Percentiles rank a stretch among this genome's conserved stretches.
phyloP scores from a whole-genome alignment of 2,329 filamentous ascomycete genomes.

The Rhynchosporium agropyri region DNA sequence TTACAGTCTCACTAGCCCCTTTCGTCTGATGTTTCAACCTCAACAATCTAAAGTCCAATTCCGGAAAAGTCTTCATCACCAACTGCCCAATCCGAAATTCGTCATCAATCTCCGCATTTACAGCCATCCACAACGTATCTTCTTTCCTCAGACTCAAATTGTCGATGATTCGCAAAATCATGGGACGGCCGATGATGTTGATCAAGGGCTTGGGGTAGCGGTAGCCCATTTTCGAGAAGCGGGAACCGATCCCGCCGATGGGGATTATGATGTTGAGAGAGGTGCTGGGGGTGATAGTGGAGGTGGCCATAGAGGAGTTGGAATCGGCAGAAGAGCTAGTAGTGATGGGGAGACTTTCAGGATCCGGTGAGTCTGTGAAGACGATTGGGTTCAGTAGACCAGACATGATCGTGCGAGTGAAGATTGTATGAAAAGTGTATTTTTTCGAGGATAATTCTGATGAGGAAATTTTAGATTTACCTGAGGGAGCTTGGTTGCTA shows the following conservation, averaged over 20 bases:
- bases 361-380: too few relatives aligned
- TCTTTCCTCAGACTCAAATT: conserved; percentile 15
- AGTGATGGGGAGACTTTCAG: too few relatives aligned
- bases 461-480: too few relatives aligned
- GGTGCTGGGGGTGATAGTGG: too few relatives aligned
- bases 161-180: conserved; percentile 19
- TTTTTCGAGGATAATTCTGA: too few relatives aligned
- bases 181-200: conserved; percentile 21
- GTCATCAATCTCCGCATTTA: conserved; percentile 19
- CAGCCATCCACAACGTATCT: conserved; percentile 22
- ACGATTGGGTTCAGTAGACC: neutral
- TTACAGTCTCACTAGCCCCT: conserved; percentile 18
- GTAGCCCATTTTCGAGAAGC: conserved; percentile 32
- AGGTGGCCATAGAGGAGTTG: too few relatives aligned
- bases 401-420: neutral
- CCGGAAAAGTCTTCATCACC: conserved; percentile 19
- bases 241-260: conserved; percentile 42
- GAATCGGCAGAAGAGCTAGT: too few relatives aligned
- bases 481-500: neutral
- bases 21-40: conserved; percentile 23
- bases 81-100: conserved; percentile 19
- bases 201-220: conserved; percentile 21
- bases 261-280: conserved; percentile 42
- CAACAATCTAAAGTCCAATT: conserved; percentile 16
- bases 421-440: neutral